Evolutionary conservation across 768 basidiomycete genomes (phyloP), one percentile per base, ranked within the genome.

Genomic region (Hericium erinaceus): DNA sequence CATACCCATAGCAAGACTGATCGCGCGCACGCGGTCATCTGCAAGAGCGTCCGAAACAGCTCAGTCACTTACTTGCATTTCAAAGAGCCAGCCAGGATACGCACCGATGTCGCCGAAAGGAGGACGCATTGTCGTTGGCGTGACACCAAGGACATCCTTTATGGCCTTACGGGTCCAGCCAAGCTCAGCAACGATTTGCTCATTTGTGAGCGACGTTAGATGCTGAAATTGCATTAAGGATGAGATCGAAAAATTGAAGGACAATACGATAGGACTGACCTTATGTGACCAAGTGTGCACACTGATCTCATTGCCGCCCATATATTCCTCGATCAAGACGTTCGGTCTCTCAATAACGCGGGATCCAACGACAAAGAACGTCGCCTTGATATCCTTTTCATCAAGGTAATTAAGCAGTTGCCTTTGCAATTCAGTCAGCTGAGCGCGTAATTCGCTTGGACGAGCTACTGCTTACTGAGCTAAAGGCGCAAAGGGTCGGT

Each of bases 21-120:
- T 92, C 41, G 87, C 88, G 60, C 95, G 89, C 49, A 98, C 93
- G 64, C 95, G 92, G 72, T 92, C 88, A 68, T 98, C 94, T 83
- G 49, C 52, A 46, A 26, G 24, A 56, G 39, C 44, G 54, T 52
- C 63, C 48, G 22, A 48, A 38, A 39, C 28, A 15, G 24, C 26
- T 38, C 11, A 16, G 37, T 48, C 20, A 40, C 33, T 33, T 33
- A 33, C 7, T 7, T 6, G 9, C 33, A 33, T 33, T 33, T 8
- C 33, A 33, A 8, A 33, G 1, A 10, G 1, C 6, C 33, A 33
- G 33, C 48, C 53, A 39, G 10, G 20, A 38, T 10, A 59, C 67
- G 46, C 56, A 83, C 82, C 84, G 28, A 92, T 88, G 65, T 92
- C 90, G 64, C 90, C 89, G 61, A 77, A 91, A 46, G 90, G 90